A percentile compares a stretch with the other conserved stretches of the same genome.
Evolutionary conservation across 176 grass and related monocot genomes (phyloP).

Genomic region (Carex cristatella): DNA sequence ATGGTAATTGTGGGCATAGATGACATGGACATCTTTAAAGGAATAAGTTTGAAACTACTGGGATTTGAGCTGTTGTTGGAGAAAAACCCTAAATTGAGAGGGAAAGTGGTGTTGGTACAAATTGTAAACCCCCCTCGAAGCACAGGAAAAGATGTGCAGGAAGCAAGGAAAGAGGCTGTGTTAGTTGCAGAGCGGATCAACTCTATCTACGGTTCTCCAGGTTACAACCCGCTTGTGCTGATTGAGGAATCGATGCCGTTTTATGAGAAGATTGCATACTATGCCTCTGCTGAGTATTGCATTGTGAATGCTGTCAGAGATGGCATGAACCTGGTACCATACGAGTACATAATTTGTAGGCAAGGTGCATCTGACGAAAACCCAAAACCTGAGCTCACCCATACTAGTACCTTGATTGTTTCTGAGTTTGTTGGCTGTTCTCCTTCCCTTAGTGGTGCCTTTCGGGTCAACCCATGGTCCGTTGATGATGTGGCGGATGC

Average conservation of each 20-base stretch:
- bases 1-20: slow-evolving; percentile 73
- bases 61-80: slow-evolving; percentile 68
- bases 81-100: slow-evolving; percentile 55
- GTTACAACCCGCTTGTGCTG: slow-evolving; percentile 62
- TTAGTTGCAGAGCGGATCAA: slow-evolving; percentile 59
- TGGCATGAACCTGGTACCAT: slow-evolving; percentile 84
- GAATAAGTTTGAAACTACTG: slow-evolving; percentile 78
- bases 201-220: slow-evolving; percentile 39
- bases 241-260: slow-evolving; percentile 64
- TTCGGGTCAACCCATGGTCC: slow-evolving; percentile 84
- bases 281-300: slow-evolving; percentile 73
- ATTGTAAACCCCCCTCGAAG: slow-evolving; percentile 85
- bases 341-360: slow-evolving; percentile 73
- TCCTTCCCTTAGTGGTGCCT: slow-evolving; percentile 79
- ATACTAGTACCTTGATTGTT: slow-evolving; percentile 66
- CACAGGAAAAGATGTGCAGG: slow-evolving; percentile 59
- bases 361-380: slow-evolving; percentile 31
- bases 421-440: slow-evolving; percentile 85
- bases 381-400: neutral
- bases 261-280: slow-evolving; percentile 67
- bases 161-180: slow-evolving; percentile 55
- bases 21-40: slow-evolving; percentile 91
- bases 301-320: slow-evolving; percentile 85
- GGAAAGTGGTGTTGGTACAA: slow-evolving; percentile 69
- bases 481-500: slow-evolving; percentile 72